These are phyloP conservation scores for Emergomyces orientalis DNA, from an alignment of 2,329 filamentous ascomycete species.

Conservation along the genomic window DNA sequence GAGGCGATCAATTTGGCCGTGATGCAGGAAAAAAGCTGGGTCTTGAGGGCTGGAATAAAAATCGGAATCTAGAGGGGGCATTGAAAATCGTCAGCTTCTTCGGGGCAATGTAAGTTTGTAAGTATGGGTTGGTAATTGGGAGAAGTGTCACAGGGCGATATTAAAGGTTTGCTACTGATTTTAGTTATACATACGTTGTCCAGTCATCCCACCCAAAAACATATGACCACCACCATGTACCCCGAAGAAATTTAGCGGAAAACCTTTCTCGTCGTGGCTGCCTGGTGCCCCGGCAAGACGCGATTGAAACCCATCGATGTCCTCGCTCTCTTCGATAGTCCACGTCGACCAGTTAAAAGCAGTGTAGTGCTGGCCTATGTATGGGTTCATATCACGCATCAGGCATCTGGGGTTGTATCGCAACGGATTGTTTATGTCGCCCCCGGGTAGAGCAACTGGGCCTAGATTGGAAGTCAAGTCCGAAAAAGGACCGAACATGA, in stretches of 20 bases:
- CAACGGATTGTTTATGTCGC: constrained; percentile 10
- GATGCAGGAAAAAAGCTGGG: constrained; percentile 19
- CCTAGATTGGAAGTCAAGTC: constrained; percentile 33
- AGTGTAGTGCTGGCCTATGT: constrained; percentile 9
- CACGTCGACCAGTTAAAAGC: constrained; percentile 13
- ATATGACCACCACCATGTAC: constrained; percentile 16
- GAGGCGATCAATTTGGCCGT: constrained; percentile 18
- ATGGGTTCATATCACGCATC: constrained; percentile 31
- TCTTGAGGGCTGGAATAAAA: constrained; percentile 16
- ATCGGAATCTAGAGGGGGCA: constrained; percentile 10
- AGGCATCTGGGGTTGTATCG: constrained; percentile 31
- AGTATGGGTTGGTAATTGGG: too few species aligned
- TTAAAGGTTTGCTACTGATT: not conserved
- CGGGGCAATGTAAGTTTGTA: not conserved
- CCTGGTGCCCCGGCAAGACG: constrained; percentile 10
- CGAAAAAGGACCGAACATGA: constrained; percentile 23
- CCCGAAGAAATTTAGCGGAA: constrained; percentile 12
- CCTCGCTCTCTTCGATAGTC: constrained; percentile 12
- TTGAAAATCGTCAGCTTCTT: not conserved
- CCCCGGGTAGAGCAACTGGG: constrained; percentile 14
- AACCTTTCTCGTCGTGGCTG: constrained; percentile 6
- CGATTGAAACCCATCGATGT: constrained; percentile 13
- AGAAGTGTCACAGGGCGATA: too few species aligned
- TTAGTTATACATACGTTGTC: constrained; percentile 10
- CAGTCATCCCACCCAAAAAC: constrained; percentile 12